Percentiles rank a stretch among this genome's conserved stretches.
Conservation (phyloP, 352 stramenopile species). For the Heterotrichella gracilis region DNA sequence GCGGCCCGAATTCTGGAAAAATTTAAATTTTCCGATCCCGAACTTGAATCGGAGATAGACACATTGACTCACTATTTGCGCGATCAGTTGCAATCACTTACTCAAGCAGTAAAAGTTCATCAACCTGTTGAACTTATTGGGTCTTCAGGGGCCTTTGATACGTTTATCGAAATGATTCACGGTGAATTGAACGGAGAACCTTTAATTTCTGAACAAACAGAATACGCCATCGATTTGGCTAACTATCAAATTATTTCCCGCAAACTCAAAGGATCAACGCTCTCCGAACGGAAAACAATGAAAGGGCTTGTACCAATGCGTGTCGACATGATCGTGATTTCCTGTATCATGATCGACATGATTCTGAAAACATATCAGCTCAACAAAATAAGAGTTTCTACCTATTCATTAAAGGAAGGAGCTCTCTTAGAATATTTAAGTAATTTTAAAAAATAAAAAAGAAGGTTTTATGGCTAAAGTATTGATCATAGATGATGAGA, state of each 20-base stretch:
- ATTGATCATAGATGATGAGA: not conserved
- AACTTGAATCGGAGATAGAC: not conserved
- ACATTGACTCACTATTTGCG: not conserved
- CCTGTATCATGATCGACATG: not conserved
- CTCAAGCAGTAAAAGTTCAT: not conserved
- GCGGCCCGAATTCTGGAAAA: not conserved
- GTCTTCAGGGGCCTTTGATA: not conserved
- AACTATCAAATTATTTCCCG: not conserved
- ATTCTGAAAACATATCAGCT: not conserved
- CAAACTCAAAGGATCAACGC: not conserved
- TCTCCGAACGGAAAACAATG: not conserved
- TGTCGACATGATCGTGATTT: not conserved
- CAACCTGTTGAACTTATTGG: not conserved
- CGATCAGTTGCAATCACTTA: not conserved
- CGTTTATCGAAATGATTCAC: not conserved
- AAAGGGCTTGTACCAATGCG: not conserved
- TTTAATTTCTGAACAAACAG: not conserved
- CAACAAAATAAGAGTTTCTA: not conserved
- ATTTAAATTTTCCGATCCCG: not conserved
- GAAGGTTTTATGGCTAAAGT: not conserved
- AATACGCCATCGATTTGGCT: not conserved
- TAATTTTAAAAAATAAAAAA: not conserved
- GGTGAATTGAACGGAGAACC: not conserved
- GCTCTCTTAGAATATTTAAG: not conserved
- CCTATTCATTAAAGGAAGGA: slow-evolving; percentile 1